These are phyloP conservation scores for Balansia obtecta DNA, from an alignment of 2,329 filamentous ascomycete species.

Conservation along the genomic window DNA sequence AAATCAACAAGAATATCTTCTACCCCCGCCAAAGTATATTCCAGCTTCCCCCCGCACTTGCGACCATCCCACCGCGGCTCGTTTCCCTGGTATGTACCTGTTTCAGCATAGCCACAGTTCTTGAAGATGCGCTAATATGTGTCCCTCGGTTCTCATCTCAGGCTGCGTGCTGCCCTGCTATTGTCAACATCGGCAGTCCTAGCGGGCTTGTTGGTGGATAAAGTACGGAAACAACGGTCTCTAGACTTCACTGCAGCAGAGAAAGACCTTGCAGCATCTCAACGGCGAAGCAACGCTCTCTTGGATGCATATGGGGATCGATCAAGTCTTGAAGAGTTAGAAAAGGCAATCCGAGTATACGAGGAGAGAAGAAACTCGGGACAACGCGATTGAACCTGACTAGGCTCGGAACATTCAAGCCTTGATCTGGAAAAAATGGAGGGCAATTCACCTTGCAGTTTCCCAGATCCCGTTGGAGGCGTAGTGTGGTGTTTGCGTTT, in stretches of 20 bases:
- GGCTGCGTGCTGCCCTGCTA: not conserved
- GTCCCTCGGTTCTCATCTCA: not conserved
- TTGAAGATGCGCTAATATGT: not conserved
- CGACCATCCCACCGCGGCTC: constrained; percentile 17
- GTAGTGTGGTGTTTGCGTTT: too few species aligned
- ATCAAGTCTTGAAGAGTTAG: constrained; percentile 33
- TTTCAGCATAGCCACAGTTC: not conserved
- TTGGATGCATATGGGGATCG: constrained; percentile 38
- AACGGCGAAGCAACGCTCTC: constrained; percentile 27
- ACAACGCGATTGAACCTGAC: too few species aligned
- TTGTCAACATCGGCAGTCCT: constrained; percentile 4
- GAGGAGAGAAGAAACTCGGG: constrained; percentile 19
- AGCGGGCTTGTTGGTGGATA: constrained; percentile 20
- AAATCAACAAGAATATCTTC: constrained; percentile 17
- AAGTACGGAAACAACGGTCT: constrained; percentile 13
- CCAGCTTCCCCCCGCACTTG: constrained; percentile 20
- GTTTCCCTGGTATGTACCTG: constrained; percentile 18
- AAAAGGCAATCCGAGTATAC: constrained; percentile 35
- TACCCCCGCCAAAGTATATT: constrained; percentile 21
- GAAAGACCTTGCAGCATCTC: constrained; percentile 21
- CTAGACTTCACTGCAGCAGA: constrained; percentile 16
- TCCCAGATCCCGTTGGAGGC: too few species aligned
- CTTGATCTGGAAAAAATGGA: too few species aligned
- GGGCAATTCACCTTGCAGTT: too few species aligned
- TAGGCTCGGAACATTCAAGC: too few species aligned